Conservation (phyloP, 1,139 yeast genomes). For the Scheffersomyces cryptocercus region DNA sequence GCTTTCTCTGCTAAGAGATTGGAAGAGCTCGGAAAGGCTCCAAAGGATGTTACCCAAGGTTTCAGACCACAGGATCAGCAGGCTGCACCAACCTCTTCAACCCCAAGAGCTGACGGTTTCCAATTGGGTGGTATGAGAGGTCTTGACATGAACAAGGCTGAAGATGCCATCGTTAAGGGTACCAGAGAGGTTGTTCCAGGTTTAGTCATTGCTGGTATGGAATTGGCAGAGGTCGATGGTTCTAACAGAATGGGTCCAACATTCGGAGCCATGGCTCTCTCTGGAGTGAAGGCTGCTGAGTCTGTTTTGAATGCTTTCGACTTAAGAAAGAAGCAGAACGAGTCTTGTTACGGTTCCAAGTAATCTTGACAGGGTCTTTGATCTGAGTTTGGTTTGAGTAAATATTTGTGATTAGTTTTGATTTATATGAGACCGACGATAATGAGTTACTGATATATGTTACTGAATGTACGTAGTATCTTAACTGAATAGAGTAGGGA, state of each 20-base stretch:
- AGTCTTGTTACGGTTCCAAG: conserved; percentile 15
- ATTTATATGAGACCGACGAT: too few species aligned
- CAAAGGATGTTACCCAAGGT: conserved; percentile 21
- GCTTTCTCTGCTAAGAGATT: conserved; percentile 68
- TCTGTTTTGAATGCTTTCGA: conserved; percentile 54
- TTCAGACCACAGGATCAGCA: conserved; percentile 12
- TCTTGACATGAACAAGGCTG: conserved; percentile 76
- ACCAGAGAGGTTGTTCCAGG: conserved; percentile 73
- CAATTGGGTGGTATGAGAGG: conserved; percentile 76
- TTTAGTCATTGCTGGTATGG: conserved; percentile 80
- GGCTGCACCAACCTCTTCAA: conserved; percentile 17
- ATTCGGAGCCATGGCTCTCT: conserved; percentile 78
- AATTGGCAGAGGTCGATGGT: conserved; percentile 75
- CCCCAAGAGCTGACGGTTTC: conserved; percentile 36
- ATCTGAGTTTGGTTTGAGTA: too few species aligned
- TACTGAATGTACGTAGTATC: too few species aligned
- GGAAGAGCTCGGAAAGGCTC: conserved; percentile 32
- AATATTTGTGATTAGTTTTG: too few species aligned
- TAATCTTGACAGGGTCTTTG: neutral
- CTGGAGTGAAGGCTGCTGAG: conserved; percentile 79
- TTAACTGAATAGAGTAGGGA: too few species aligned
- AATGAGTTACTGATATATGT: too few species aligned
- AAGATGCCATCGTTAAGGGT: conserved; percentile 72
- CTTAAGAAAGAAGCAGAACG: conserved; percentile 45
- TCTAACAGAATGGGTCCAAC: conserved; percentile 85